phyloP scores from a whole-genome alignment of 2,329 filamentous ascomycete genomes.

The Lomentospora prolificans region DNA sequence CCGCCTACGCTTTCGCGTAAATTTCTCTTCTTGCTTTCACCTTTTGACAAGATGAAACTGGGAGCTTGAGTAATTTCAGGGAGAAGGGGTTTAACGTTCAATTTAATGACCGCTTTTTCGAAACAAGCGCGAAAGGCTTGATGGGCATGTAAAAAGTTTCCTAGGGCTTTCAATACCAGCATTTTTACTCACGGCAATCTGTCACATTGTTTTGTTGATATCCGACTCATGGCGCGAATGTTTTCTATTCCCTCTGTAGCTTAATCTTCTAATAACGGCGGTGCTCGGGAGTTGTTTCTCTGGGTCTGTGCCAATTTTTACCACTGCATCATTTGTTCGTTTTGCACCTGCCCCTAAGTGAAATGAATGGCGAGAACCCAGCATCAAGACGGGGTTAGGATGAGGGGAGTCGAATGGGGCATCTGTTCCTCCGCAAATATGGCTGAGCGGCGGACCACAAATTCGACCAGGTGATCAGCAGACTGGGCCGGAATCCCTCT shows the following conservation, averaged over 20 bases:
- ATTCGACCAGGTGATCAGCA: not conserved
- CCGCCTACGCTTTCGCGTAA: conserved; percentile 47
- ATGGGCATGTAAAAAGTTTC: conserved; percentile 2
- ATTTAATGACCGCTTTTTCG: conserved; percentile 5
- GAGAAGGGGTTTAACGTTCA: conserved; percentile 1
- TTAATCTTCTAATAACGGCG: conserved; percentile 1
- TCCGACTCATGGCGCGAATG: not conserved
- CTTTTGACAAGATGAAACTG: conserved; percentile 3
- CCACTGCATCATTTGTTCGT: not conserved
- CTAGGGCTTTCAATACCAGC: conserved; percentile 4
- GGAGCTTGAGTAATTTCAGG: conserved; percentile 4
- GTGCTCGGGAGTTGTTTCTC: not conserved
- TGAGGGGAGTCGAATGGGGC: not conserved
- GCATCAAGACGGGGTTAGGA: too few species aligned
- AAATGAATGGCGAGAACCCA: not conserved
- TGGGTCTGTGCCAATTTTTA: not conserved
- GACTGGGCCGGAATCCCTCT: not conserved
- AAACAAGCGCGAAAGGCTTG: not conserved
- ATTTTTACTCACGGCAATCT: not conserved
- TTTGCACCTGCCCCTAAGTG: not conserved
- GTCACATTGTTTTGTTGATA: not conserved
- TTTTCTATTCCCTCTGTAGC: not conserved
- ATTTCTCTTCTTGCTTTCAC: conserved; percentile 18
- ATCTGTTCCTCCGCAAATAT: not conserved
- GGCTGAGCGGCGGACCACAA: not conserved